Conservation (phyloP, 495 filamentous ascomycete species). For the Hypomontagnella submonticulosa region DNA sequence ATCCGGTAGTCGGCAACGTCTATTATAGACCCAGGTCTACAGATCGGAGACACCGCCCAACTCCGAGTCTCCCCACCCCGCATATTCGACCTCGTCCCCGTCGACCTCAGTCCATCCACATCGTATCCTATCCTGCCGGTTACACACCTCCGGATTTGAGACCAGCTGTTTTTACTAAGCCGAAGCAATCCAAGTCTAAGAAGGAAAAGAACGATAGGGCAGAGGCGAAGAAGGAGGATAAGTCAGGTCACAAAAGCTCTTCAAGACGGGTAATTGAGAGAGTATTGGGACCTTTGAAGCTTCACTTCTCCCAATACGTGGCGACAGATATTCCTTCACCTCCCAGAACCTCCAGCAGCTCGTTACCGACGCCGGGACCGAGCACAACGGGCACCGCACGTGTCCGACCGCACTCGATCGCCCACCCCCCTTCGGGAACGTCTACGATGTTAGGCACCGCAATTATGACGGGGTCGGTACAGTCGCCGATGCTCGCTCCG, state of each 20-base stretch:
- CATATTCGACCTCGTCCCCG: slow-evolving; percentile 62
- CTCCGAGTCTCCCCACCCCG: slow-evolving; percentile 56
- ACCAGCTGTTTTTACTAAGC: slow-evolving; percentile 40
- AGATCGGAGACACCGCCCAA: slow-evolving; percentile 47
- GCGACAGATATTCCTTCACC: slow-evolving; percentile 22
- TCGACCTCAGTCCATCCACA: slow-evolving; percentile 66
- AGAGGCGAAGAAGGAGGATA: slow-evolving; percentile 40
- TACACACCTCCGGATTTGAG: slow-evolving; percentile 62
- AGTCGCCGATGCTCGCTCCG: slow-evolving; percentile 34
- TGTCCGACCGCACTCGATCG: slow-evolving; percentile 37
- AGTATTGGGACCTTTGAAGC: slow-evolving; percentile 53
- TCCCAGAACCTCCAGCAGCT: slow-evolving; percentile 12
- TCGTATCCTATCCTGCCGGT: slow-evolving; percentile 63
- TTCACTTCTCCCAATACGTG: slow-evolving; percentile 34
- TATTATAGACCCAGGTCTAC: slow-evolving; percentile 54
- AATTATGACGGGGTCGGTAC: slow-evolving; percentile 44
- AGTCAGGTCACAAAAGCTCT: slow-evolving; percentile 34
- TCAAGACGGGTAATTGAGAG: slow-evolving; percentile 52
- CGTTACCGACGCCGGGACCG: slow-evolving; percentile 25
- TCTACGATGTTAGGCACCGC: slow-evolving; percentile 38
- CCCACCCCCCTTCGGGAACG: slow-evolving; percentile 38
- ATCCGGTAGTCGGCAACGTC: slow-evolving; percentile 52
- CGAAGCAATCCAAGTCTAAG: slow-evolving; percentile 41
- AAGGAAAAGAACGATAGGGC: slow-evolving; percentile 45
- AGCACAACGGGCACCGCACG: slow-evolving; percentile 12